These are phyloP conservation scores for Panus rudis DNA, from an alignment of 768 basidiomycete species.

Conservation along the genomic window DNA sequence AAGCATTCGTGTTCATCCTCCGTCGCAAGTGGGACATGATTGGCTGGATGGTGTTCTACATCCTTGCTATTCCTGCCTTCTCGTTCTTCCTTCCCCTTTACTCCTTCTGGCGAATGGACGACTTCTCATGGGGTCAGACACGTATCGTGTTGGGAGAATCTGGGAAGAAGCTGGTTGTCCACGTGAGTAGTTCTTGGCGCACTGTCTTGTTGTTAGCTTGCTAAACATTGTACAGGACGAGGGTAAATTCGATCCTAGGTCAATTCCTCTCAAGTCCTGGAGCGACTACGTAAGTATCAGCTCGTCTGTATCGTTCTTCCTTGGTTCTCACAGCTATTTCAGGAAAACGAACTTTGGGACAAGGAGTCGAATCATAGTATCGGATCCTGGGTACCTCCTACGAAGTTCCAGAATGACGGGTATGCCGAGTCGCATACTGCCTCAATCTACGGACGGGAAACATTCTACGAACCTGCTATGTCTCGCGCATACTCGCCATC, in stretches of 20 bases:
- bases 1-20: slow-evolving; percentile 82
- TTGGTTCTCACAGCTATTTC: slow-evolving; percentile 4
- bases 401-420: slow-evolving; percentile 61
- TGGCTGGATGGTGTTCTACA: slow-evolving; percentile 96
- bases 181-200: slow-evolving; percentile 45
- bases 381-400: slow-evolving; percentile 84
- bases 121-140: slow-evolving; percentile 94
- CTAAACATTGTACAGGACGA: slow-evolving; percentile 59
- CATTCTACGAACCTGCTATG: slow-evolving; percentile 68
- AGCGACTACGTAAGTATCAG: slow-evolving; percentile 72
- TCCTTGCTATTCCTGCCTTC: slow-evolving; percentile 88
- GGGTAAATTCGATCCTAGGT: slow-evolving; percentile 91
- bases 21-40: slow-evolving; percentile 98
- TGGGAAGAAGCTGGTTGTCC: slow-evolving; percentile 93
- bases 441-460: slow-evolving; percentile 83
- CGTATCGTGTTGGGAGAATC: slow-evolving; percentile 90
- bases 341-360: slow-evolving; percentile 97
- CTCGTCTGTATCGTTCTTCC: neutral
- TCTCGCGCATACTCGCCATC: slow-evolving; percentile 60
- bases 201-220: slow-evolving; percentile 3
- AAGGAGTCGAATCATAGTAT: slow-evolving; percentile 95
- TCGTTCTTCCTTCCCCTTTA: slow-evolving; percentile 90
- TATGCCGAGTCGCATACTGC: slow-evolving; percentile 73
- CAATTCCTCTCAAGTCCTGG: slow-evolving; percentile 96
- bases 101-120: slow-evolving; percentile 98